Evolutionary conservation across 2,329 filamentous ascomycete species (phyloP), one percentile per base, ranked within the genome.

Genomic region (Aspergillus felis): DNA sequence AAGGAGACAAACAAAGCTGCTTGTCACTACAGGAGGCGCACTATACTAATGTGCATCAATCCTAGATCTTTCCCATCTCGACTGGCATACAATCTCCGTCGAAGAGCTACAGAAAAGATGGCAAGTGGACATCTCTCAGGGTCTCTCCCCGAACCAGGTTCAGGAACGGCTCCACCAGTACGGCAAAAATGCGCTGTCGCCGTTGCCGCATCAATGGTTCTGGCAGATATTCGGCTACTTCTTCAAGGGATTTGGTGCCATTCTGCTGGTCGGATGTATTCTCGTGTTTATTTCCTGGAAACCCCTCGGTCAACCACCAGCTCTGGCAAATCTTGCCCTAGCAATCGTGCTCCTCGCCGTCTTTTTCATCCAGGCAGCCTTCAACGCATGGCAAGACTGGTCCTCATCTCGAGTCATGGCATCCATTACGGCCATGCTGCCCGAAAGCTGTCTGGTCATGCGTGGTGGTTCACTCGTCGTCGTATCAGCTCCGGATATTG

Each of bases 351-450:
- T 92, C 5, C 70, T 87, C 1, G 82, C 84, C 5, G 88, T 92
- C 7, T 92, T 87, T 66, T 74, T 86, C 61, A 83, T 88, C 44
- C 85, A 88, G 65, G 89, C 87, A 60, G 82, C 78, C 2, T 92
- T 91, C 75, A 87, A 87, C 66, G 82, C 83, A 66, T 88, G 82
- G 78, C 85, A 87, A 66, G 89, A 92, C 69, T 92, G 88, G 84
- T 90, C 88, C 2, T 89, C 87, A 0, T 88, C 84, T 1, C 79
- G 86, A 4, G 88, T 91, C 55, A 92, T 92, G 90, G 84, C 85
- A 20, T 90, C 87, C 0, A 92, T 92, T 69, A 89, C 87, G 50
- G 87, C 83, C 20, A 90, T 92, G 88, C 79, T 92, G n/a, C 89
- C 89, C 0, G 88, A 91, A 64, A 80, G 85, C 57, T 90, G 87